These are phyloP conservation scores for Salix caprea DNA, from an alignment of 345 rosid genomes.

Conservation along the genomic window DNA sequence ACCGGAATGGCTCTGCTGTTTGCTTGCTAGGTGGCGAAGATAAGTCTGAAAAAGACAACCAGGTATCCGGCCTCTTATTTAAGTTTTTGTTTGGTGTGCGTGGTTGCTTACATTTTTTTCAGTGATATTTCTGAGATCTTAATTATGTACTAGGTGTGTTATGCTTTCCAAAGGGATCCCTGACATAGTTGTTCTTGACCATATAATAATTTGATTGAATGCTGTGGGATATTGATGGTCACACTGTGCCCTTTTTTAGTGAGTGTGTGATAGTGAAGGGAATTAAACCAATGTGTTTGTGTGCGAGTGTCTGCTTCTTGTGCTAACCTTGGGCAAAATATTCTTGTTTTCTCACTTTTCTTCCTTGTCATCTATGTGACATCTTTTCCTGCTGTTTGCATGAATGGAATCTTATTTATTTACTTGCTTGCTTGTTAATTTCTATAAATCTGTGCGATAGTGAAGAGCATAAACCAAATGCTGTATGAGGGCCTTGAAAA, in stretches of 20 bases:
- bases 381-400: background rate
- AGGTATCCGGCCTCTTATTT: conserved; percentile 26
- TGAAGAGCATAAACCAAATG: background rate
- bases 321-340: background rate
- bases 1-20: conserved; percentile 28
- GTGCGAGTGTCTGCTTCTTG: background rate
- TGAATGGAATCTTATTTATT: background rate
- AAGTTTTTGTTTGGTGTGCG: background rate
- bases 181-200: too few species aligned
- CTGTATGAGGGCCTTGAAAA: background rate
- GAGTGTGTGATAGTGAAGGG: background rate
- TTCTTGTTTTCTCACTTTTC: background rate
- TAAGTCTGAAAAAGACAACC: conserved; percentile 39
- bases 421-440: background rate
- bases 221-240: too few species aligned
- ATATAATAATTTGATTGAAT: too few species aligned
- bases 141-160: background rate
- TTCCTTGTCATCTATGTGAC: background rate
- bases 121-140: background rate
- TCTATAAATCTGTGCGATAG: background rate
- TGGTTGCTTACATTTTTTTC: background rate
- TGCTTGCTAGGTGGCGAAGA: conserved; percentile 67
- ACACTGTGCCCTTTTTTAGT: background rate
- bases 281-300: too few species aligned
- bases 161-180: too few species aligned